Evolutionary conservation across 2,329 filamentous ascomycete genomes (phyloP), one percentile per base, ranked within the genome.

Genomic region (Claviceps sorghi): DNA sequence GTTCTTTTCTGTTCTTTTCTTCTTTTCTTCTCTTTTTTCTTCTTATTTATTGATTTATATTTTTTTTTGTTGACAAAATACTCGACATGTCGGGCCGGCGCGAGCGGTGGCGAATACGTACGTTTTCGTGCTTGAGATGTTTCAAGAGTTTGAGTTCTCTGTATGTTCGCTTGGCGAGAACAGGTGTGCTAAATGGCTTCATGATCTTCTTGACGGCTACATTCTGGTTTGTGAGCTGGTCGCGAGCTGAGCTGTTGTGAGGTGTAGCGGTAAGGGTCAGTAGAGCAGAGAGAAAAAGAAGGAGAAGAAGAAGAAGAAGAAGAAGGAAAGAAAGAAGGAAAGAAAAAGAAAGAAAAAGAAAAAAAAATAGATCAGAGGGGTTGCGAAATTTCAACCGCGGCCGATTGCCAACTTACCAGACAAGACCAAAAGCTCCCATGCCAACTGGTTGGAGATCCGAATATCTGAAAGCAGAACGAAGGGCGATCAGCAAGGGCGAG

Each of bases 201-300:
- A 98, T 97, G 66, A 98, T 98, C 81, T 98, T 98, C 80, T 98
- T 98, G 67, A 98, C 90, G 54, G 93, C 93, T 56, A 98, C 93
- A 71, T 90, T 89, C 70, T 96, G 90, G 68, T 81, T 87, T 55
- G 93, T 97, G 71, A 98, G 88, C 75, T 97, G 90, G 70, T 98
- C 93, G 72, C 89, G 91, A 54, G 93, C 93, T 58, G 93, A 97
- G 72, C 91, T 97, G 58, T 57, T 48, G 38, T n/a, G 30, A 46
- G 40, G 13, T 8, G 11, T 4, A 47, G 50, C 29, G 45, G 19
- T 15, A 17, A 45, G 48, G 2, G 10, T 43, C 17, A 41, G 48
- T 45, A 7, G 10, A 8, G 36, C 9, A 8, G n/a, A 10, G n/a
- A 41, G 11, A 11, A 5, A 15, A 13, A 13, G 34, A 41, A 41